Percentiles rank a stretch among this genome's conserved stretches.
Conservation (phyloP, 352 stramenopile genomes). For the Halophytophthora batemanensis region DNA sequence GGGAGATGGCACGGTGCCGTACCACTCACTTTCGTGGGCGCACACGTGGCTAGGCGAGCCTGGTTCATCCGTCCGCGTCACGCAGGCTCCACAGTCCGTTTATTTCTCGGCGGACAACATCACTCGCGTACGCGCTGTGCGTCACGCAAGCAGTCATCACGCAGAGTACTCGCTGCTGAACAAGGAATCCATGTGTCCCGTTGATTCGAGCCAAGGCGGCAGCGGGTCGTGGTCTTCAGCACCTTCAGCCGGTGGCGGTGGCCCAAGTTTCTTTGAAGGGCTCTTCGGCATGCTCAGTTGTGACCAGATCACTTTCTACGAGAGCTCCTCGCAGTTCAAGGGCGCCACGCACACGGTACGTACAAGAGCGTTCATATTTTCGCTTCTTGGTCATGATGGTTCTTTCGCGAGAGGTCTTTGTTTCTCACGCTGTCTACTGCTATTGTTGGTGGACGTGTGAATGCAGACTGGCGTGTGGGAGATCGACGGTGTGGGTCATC, state of each 20-base stretch:
- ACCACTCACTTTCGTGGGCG: conserved; percentile 77
- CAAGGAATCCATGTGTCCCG: conserved; percentile 36
- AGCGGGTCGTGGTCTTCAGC: conserved; percentile 6
- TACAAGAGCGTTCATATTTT: not conserved
- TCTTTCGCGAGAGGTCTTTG: not conserved
- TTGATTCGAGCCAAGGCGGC: conserved; percentile 4
- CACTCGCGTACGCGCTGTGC: conserved; percentile 42
- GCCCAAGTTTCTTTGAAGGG: conserved; percentile 53
- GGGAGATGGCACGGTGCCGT: conserved; percentile 69
- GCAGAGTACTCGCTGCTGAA: conserved; percentile 56
- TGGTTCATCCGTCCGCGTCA: conserved; percentile 53
- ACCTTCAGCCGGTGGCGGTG: conserved; percentile 2
- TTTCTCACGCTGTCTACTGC: not conserved
- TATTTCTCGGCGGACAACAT: conserved; percentile 67
- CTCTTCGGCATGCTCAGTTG: conserved; percentile 52
- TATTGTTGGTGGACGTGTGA: conserved; percentile 1
- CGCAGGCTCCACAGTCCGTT: conserved; percentile 64
- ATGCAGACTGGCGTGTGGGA: conserved; percentile 78
- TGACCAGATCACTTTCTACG: conserved; percentile 77
- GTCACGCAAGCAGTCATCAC: conserved; percentile 43
- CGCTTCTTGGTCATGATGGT: not conserved
- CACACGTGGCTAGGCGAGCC: conserved; percentile 68
- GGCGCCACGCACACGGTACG: conserved; percentile 32
- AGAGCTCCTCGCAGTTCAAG: conserved; percentile 36
- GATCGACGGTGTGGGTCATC: conserved; percentile 65